phyloP scores from a whole-genome alignment of 2,329 filamentous ascomycete species.

The Aquanectria penicillioides region DNA sequence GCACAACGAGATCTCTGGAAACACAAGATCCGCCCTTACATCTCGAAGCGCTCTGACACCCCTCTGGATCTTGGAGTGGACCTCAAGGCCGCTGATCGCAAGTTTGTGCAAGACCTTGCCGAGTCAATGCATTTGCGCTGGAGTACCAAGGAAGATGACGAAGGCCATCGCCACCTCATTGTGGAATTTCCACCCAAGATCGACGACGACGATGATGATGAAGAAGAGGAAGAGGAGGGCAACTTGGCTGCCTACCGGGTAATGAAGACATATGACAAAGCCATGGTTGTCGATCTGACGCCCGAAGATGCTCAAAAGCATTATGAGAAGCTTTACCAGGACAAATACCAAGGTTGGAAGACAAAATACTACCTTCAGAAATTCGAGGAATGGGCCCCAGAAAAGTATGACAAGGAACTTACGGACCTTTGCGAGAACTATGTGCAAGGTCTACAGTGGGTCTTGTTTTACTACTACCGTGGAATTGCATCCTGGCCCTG shows the following conservation, averaged over 20 bases:
- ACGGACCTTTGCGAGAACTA: slow-evolving; percentile 92
- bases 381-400: slow-evolving; percentile 85
- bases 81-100: slow-evolving; percentile 85
- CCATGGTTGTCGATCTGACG: slow-evolving; percentile 82
- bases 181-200: slow-evolving; percentile 59
- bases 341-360: slow-evolving; percentile 94
- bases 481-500: slow-evolving; percentile 98
- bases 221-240: slow-evolving; percentile 74
- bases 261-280: slow-evolving; percentile 90
- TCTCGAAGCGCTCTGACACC: slow-evolving; percentile 72
- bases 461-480: slow-evolving; percentile 96
- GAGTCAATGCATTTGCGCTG: slow-evolving; percentile 67
- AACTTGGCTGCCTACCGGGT: slow-evolving; percentile 86
- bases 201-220: slow-evolving; percentile 54
- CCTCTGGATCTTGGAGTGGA: slow-evolving; percentile 78
- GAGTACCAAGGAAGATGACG: slow-evolving; percentile 66
- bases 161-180: slow-evolving; percentile 63
- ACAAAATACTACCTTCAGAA: slow-evolving; percentile 92
- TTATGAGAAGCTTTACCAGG: slow-evolving; percentile 86
- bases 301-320: slow-evolving; percentile 81
- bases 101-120: slow-evolving; percentile 91
- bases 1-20: slow-evolving; percentile 85
- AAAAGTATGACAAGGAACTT: slow-evolving; percentile 80
- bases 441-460: slow-evolving; percentile 97
- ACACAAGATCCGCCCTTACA: slow-evolving; percentile 81